These are phyloP conservation scores for Penicillium sp. DNA, from an alignment of 2,329 filamentous ascomycete genomes.

Conservation along the genomic window DNA sequence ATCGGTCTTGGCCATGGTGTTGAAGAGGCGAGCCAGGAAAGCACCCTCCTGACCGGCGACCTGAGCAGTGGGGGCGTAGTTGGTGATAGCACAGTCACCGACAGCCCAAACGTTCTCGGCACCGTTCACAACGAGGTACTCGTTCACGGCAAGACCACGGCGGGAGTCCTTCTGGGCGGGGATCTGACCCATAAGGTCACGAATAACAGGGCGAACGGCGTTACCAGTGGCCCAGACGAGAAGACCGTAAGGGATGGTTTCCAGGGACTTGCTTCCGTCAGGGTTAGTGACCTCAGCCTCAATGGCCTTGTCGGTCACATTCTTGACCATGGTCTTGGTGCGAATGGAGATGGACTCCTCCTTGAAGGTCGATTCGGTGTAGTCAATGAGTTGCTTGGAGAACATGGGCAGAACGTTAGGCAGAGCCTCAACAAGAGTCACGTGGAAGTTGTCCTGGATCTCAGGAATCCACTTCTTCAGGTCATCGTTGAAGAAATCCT, in stretches of 20 bases:
- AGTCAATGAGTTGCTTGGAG: slow-evolving; percentile 98
- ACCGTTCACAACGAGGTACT: slow-evolving; percentile 97
- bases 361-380: slow-evolving; percentile 98
- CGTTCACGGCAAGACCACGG: slow-evolving; percentile 93
- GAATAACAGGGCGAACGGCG: slow-evolving; percentile 82
- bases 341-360: slow-evolving; percentile 97
- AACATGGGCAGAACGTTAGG: slow-evolving; percentile 95
- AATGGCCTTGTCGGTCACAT: slow-evolving; percentile 87
- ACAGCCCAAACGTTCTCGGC: slow-evolving; percentile 97
- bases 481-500: slow-evolving; percentile 98
- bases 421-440: slow-evolving; percentile 94
- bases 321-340: slow-evolving; percentile 99
- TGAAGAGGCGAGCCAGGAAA: slow-evolving; percentile 94
- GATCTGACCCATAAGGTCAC: slow-evolving; percentile 88
- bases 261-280: slow-evolving; percentile 78
- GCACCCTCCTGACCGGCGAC: slow-evolving; percentile 93
- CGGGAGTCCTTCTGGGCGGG: slow-evolving; percentile 93
- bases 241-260: slow-evolving; percentile 88
- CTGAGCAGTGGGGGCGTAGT: slow-evolving; percentile 96
- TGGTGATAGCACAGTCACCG: slow-evolving; percentile 94
- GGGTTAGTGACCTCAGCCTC: slow-evolving; percentile 82
- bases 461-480: slow-evolving; percentile 98
- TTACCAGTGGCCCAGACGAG: slow-evolving; percentile 99
- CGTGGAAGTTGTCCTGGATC: slow-evolving; percentile 91
- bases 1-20: slow-evolving; percentile 97